Evolutionary conservation across 2,329 filamentous ascomycete genomes (phyloP).

Genomic region (Fusarium sp.): DNA sequence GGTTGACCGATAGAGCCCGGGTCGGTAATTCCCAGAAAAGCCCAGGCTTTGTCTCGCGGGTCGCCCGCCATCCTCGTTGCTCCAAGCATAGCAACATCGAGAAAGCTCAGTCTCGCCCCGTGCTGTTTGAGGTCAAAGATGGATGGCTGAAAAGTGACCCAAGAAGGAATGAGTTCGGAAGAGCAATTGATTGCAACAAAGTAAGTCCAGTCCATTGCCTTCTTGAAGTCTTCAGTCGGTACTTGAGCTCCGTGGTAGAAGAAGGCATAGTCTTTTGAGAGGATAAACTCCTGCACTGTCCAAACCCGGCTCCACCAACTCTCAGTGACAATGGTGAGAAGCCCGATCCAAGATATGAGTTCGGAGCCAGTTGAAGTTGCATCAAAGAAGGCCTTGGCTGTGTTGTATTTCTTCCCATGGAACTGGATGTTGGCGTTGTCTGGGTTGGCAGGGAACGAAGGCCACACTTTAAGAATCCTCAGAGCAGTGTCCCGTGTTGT

Average conservation of each 20-base stretch:
- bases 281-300: constrained; percentile 27
- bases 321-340: constrained; percentile 7
- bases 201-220: constrained; percentile 24
- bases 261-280: constrained; percentile 12
- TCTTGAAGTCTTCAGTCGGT: neutral
- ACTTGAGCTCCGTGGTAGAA: constrained; percentile 10
- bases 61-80: constrained; percentile 18
- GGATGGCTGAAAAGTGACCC: constrained; percentile 16
- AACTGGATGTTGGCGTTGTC: neutral
- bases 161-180: neutral
- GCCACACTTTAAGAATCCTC: constrained; percentile 9
- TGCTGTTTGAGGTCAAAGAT: constrained; percentile 16
- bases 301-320: constrained; percentile 30
- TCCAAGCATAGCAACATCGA: constrained; percentile 17
- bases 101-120: neutral
- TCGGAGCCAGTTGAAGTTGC: constrained; percentile 12
- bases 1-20: neutral
- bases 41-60: constrained; percentile 22
- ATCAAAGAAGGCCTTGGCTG: constrained; percentile 13
- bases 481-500: neutral
- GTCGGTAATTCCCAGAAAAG: constrained; percentile 13
- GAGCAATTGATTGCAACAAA: constrained; percentile 8
- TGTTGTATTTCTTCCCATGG: constrained; percentile 17
- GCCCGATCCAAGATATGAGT: constrained; percentile 6
- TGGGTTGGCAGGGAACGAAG: constrained; percentile 11